Base-by-base conservation (phyloP, 257 asterid species). In the Linderniella brevidens region DNA sequence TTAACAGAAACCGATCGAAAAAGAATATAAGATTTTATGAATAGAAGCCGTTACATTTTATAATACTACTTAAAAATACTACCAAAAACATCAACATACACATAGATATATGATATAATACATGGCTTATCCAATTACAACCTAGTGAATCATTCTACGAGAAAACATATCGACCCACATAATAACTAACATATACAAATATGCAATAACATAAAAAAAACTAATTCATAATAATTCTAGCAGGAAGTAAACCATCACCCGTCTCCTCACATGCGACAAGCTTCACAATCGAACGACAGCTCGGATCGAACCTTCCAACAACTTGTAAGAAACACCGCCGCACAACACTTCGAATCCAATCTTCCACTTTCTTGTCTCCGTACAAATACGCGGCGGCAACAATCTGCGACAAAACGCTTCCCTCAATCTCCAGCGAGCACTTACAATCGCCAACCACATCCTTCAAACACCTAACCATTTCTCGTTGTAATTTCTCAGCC, bases 361-460 rank as follows among this genome's bases (percentile, higher is more conserved):
- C 77, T 29, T 76, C 78, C 6, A 88, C 86, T 9, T 35, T 58
- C 60, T 58, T 56, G 11, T 51, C 20, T 10, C 75, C 76, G 10
- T 35, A 64, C 40, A 71, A 36, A 56, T 49, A 80, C 11, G 70
- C 69, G 9, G 82, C 92, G 14, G 79, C 86, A 17, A 73, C 55
- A 45, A 88, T 51, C 61, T 84, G 95, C 49, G 48, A 54, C 76
- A 80, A 70, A 35, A 77, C 79, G 19, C 51, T 60, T 9, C 50
- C 37, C 57, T 88, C 94, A 0, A 81, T 60, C 79, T 78, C 95
- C 11, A 84, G 43, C 14, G 68, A 65, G 70, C 87, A 84, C 11
- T 76, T 69, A 4, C 60, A 59, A 25, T 3, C 32, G 12, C 73
- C 68, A 4, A 65, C 72, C 0, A 52, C 52, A 13, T 51, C 39